Percentiles rank a stretch among this genome's conserved stretches.
phyloP scores from a whole-genome alignment of 768 basidiomycete species.

The Mycena kentingensis region DNA sequence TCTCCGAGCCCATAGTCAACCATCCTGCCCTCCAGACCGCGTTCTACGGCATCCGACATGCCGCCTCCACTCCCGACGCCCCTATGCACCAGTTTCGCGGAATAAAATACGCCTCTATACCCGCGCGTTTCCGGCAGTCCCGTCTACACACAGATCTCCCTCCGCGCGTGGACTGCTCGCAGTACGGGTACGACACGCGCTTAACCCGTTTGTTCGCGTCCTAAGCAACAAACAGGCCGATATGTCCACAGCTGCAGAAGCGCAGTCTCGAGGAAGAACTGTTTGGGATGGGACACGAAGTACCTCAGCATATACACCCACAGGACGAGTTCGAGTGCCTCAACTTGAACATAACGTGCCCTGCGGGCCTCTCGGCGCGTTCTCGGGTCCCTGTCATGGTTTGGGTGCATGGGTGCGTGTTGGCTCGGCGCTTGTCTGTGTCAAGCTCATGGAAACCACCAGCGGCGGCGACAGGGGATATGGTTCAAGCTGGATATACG shows the following conservation, averaged over 20 bases:
- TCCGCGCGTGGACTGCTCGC: conserved; percentile 60
- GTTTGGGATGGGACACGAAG: conserved; percentile 56
- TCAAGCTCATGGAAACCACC: conserved; percentile 15
- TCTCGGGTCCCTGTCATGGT: conserved; percentile 76
- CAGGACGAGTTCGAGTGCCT: conserved; percentile 81
- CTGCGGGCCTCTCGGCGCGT: conserved; percentile 52
- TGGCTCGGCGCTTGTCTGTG: conserved; percentile 7
- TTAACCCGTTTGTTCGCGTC: conserved; percentile 2
- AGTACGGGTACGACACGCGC: conserved; percentile 56
- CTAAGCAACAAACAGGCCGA: conserved; percentile 49
- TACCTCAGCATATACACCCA: conserved; percentile 55
- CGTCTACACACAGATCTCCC: conserved; percentile 60
- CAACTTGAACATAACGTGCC: conserved; percentile 79
- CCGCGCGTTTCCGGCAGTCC: conserved; percentile 77
- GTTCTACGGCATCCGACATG: conserved; percentile 66
- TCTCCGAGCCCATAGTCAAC: conserved; percentile 25
- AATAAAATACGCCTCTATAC: conserved; percentile 75
- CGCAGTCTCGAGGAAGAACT: conserved; percentile 60
- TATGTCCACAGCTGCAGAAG: conserved; percentile 66
- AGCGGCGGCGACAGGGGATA: conserved; percentile 75
- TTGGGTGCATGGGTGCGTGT: conserved; percentile 80
- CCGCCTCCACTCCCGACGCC: conserved; percentile 53
- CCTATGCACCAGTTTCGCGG: conserved; percentile 74
- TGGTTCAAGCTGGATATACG: conserved; percentile 78
- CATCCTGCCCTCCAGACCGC: conserved; percentile 61